A percentile compares a stretch with the other conserved stretches of the same genome.
Conservation (phyloP, 1,139 yeast genomes). For the Suhomyces anneliseae region DNA sequence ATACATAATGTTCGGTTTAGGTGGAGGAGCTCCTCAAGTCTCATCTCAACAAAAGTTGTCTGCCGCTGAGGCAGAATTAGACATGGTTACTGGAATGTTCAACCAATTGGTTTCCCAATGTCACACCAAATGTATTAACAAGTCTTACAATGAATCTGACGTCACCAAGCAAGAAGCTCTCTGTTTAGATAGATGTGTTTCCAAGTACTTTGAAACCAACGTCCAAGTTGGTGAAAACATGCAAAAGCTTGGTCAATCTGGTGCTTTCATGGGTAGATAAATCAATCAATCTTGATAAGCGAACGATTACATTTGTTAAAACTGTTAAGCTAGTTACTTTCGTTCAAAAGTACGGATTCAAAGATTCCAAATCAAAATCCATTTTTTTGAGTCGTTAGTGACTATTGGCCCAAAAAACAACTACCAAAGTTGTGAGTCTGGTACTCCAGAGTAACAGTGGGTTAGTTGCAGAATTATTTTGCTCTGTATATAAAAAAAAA, state of each 20-base stretch:
- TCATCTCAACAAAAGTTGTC: conserved; percentile 72
- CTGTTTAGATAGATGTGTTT: conserved; percentile 96
- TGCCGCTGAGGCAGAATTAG: conserved; percentile 87
- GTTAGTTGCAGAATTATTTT: background rate
- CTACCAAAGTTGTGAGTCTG: no score
- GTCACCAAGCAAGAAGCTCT: conserved; percentile 81
- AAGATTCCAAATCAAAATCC: background rate
- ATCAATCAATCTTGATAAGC: background rate
- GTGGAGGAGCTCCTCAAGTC: conserved; percentile 70
- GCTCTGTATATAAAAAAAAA: background rate
- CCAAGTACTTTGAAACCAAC: conserved; percentile 94
- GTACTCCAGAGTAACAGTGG: background rate
- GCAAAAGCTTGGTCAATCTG: conserved; percentile 70
- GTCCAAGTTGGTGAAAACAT: conserved; percentile 92
- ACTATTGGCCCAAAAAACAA: no score
- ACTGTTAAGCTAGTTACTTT: conserved; percentile 4
- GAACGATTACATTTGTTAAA: no score
- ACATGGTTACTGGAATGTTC: conserved; percentile 97
- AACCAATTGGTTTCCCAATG: conserved; percentile 83
- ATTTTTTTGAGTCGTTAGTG: no score
- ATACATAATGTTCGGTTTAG: conserved; percentile 67
- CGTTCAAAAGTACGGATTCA: background rate
- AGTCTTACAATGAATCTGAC: conserved; percentile 69
- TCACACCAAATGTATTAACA: conserved; percentile 81
- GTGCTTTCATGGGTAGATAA: conserved; percentile 53